Evolutionary conservation across 768 basidiomycete genomes (phyloP).

Genomic region (Glaciozyma martinii): DNA sequence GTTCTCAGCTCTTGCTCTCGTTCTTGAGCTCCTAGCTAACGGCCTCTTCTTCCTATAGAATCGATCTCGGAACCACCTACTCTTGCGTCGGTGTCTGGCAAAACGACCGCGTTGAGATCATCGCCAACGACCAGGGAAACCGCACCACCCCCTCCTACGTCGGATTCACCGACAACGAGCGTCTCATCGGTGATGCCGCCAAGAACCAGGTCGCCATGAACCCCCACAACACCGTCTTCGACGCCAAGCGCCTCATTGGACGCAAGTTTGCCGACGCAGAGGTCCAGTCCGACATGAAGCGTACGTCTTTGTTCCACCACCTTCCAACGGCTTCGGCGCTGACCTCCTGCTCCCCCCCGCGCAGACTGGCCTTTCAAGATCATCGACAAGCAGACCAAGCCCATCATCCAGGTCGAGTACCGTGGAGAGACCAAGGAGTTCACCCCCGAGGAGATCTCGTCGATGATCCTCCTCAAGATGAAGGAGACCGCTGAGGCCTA

Average conservation of each 20-base stretch:
- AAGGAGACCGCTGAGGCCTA: slow-evolving; percentile 64
- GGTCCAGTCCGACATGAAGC: slow-evolving; percentile 47
- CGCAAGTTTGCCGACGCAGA: slow-evolving; percentile 64
- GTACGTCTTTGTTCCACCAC: slow-evolving; percentile 35
- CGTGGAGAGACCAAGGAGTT: slow-evolving; percentile 50
- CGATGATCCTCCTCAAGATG: slow-evolving; percentile 60
- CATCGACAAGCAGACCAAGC: slow-evolving; percentile 46
- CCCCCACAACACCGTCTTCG: slow-evolving; percentile 87
- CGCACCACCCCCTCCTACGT: slow-evolving; percentile 47
- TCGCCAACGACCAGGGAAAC: slow-evolving; percentile 45
- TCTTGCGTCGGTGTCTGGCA: slow-evolving; percentile 44
- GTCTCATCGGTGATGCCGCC: slow-evolving; percentile 96
- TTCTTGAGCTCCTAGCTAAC: background rate
- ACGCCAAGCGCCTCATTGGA: slow-evolving; percentile 95
- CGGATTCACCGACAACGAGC: slow-evolving; percentile 56
- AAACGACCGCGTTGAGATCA: slow-evolving; percentile 43
- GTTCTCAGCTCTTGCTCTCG: background rate
- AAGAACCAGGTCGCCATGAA: slow-evolving; percentile 99
- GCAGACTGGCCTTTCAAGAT: slow-evolving; percentile 42
- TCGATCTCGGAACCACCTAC: slow-evolving; percentile 37
- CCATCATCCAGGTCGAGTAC: slow-evolving; percentile 50
- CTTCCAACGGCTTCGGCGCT: background rate
- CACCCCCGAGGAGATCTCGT: slow-evolving; percentile 60
- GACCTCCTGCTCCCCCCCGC: background rate
- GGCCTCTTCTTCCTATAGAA: background rate